phyloP scores from a whole-genome alignment of 305 asterid genomes.

The Fraxinus sp. region DNA sequence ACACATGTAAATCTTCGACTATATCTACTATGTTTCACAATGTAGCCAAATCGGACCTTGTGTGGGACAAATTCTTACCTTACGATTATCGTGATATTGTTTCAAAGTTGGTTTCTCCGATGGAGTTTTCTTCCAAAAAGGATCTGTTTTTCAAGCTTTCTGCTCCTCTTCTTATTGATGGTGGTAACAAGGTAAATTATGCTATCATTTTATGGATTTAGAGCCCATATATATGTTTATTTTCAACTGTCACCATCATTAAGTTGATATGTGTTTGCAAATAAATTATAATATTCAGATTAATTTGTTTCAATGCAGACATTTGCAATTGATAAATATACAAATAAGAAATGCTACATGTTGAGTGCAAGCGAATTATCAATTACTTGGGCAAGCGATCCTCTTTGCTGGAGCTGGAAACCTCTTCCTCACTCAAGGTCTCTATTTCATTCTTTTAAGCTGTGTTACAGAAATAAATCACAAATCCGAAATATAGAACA shows the following conservation, averaged over 20 bases:
- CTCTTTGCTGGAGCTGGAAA: slow-evolving; percentile 71
- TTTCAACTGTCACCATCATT: no score
- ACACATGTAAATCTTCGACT: slow-evolving; percentile 41
- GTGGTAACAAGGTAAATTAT: slow-evolving; percentile 50
- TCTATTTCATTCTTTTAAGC: background rate
- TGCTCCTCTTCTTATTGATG: slow-evolving; percentile 58
- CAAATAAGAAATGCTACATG: slow-evolving; percentile 56
- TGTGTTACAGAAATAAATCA: background rate
- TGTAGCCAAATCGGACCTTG: slow-evolving; percentile 49
- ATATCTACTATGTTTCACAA: slow-evolving; percentile 36
- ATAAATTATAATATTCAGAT: background rate
- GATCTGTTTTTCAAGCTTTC: slow-evolving; percentile 51
- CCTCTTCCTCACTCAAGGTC: slow-evolving; percentile 56
- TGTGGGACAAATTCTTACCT: slow-evolving; percentile 62
- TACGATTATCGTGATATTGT: slow-evolving; percentile 52
- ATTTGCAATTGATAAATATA: slow-evolving; percentile 49
- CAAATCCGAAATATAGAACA: no score
- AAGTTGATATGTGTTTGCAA: background rate
- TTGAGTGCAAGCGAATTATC: slow-evolving; percentile 71
- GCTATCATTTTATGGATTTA: background rate
- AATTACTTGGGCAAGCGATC: slow-evolving; percentile 53
- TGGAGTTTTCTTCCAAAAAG: slow-evolving; percentile 45
- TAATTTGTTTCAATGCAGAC: slow-evolving; percentile 35
- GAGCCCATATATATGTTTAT: background rate
- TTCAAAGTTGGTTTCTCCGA: slow-evolving; percentile 34